Evolutionary conservation across 2,329 filamentous ascomycete genomes (phyloP).

Genomic region (Trichoderma endophyticum): DNA sequence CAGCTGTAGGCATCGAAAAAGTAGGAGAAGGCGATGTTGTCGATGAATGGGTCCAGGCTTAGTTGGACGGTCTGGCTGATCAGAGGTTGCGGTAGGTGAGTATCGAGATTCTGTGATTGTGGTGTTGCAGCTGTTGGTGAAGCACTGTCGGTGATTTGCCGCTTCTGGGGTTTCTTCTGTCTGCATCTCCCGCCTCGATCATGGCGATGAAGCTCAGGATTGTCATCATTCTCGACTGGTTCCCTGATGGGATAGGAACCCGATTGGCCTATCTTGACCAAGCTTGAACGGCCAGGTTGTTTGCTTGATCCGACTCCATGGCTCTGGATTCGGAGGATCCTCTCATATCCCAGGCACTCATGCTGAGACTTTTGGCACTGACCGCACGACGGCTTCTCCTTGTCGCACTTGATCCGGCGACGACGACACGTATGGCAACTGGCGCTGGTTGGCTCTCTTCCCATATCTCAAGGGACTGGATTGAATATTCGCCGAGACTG

Average conservation of each 20-base stretch:
- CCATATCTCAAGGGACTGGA: background rate
- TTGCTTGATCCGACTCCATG: background rate
- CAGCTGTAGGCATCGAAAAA: conserved; percentile 9
- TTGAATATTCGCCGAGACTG: background rate
- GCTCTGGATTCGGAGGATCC: background rate
- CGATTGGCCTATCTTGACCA: background rate
- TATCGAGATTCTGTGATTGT: background rate
- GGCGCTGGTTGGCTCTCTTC: background rate
- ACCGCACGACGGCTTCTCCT: background rate
- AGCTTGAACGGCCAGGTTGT: background rate
- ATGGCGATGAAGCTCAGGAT: background rate
- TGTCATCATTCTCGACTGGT: fast-evolving
- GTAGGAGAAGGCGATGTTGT: background rate
- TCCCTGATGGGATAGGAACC: background rate
- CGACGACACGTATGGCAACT: background rate
- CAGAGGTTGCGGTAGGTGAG: background rate
- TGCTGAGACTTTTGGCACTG: background rate
- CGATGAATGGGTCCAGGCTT: background rate
- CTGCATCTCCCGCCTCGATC: background rate
- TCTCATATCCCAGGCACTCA: background rate
- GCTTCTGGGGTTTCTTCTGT: background rate
- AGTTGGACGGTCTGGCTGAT: background rate
- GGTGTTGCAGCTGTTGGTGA: background rate
- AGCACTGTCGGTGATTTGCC: background rate
- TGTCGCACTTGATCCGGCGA: background rate